Conservation (phyloP, 2,329 filamentous ascomycete genomes). For the Xylaria multiplex region DNA sequence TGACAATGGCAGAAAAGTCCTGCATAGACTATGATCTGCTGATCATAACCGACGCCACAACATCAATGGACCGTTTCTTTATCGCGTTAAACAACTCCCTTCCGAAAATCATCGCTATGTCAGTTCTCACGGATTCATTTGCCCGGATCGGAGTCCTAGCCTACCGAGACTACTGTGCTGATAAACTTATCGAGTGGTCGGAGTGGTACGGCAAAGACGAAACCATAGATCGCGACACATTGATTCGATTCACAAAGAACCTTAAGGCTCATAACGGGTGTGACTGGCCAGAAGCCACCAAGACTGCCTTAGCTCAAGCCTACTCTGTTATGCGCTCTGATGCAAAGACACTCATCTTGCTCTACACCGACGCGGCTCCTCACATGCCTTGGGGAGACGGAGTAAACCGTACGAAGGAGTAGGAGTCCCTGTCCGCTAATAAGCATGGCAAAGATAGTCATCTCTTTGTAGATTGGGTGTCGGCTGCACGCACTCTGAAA, state of each 20-base stretch:
- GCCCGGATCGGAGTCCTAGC: conserved; percentile 58
- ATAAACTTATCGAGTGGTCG: conserved; percentile 18
- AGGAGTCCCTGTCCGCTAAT: neutral
- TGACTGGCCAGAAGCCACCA: conserved; percentile 56
- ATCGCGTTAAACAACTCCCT: conserved; percentile 58
- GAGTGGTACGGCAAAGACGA: conserved; percentile 8
- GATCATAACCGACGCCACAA: conserved; percentile 58
- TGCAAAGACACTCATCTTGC: conserved; percentile 59
- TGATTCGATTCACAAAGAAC: conserved; percentile 2
- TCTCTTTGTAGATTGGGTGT: conserved; percentile 10
- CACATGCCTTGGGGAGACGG: conserved; percentile 48
- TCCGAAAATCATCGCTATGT: conserved; percentile 62
- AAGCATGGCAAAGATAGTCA: neutral
- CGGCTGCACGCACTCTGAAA: conserved; percentile 1
- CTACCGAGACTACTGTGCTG: conserved; percentile 59
- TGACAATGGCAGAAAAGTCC: neutral
- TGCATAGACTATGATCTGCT: conserved; percentile 54
- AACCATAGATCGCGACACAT: conserved; percentile 4
- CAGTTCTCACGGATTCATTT: conserved; percentile 60
- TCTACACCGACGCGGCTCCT: conserved; percentile 60
- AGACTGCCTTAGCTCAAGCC: conserved; percentile 59
- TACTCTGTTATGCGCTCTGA: conserved; percentile 58
- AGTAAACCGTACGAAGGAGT: neutral
- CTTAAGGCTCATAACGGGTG: neutral
- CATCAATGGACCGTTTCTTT: conserved; percentile 51